Conservation (phyloP, 2,329 filamentous ascomycete genomes). For the Drechslera avenae region DNA sequence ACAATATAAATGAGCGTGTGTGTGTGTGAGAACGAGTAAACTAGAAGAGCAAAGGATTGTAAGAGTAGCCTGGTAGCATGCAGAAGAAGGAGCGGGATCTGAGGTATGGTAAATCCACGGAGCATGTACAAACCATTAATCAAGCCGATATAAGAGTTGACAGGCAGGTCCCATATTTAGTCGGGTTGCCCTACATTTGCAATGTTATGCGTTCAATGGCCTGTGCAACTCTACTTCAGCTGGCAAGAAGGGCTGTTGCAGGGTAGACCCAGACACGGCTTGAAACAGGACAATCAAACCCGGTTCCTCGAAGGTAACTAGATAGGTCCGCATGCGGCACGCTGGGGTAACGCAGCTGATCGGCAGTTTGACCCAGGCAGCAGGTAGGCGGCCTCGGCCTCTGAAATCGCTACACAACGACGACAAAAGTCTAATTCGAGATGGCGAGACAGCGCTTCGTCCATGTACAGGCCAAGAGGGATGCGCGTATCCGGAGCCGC, state of each 20-base stretch:
- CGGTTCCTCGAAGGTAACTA: constrained; percentile 16
- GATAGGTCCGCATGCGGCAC: constrained; percentile 22
- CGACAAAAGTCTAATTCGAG: constrained; percentile 7
- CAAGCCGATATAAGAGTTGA: constrained; percentile 18
- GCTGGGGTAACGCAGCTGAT: constrained; percentile 30
- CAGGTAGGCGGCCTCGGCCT: constrained; percentile 7
- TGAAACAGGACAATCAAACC: constrained; percentile 38
- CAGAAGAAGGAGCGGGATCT: too few species aligned
- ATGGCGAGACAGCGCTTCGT: constrained; percentile 4
- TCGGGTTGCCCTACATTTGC: constrained; percentile 19
- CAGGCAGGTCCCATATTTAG: constrained; percentile 22
- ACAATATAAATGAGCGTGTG: constrained; percentile 6
- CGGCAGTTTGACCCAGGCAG: constrained; percentile 14
- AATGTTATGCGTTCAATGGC: constrained; percentile 31
- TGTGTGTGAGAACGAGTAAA: constrained; percentile 6
- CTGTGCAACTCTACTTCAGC: constrained; percentile 27
- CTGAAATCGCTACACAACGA: constrained; percentile 6
- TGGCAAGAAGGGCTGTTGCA: constrained; percentile 20
- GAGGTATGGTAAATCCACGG: constrained; percentile 5
- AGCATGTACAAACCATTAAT: constrained; percentile 11
- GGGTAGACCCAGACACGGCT: constrained; percentile 24
- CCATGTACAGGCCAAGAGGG: constrained; percentile 1
- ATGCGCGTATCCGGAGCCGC: constrained; percentile 4
- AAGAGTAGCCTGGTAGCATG: not conserved
- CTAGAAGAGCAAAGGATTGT: constrained; percentile 2